Conservation (phyloP, 345 rosid genomes). For the Balakata baccata region DNA sequence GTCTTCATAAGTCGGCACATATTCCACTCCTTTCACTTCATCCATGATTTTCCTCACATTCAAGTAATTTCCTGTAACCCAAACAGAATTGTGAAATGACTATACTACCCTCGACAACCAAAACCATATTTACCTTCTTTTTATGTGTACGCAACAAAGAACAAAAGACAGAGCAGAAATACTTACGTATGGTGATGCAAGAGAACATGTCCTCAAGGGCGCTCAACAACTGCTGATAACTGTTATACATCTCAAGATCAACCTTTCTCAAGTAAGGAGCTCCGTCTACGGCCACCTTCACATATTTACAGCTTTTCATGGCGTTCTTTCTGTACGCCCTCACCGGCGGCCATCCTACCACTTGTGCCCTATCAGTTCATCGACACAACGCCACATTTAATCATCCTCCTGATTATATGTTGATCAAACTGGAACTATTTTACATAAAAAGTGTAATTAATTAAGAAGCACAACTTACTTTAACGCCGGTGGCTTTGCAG, state of each 20-base stretch:
- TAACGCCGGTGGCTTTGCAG: slow-evolving; percentile 30
- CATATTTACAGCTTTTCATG: slow-evolving; percentile 44
- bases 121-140: too few relatives aligned
- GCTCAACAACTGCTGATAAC: slow-evolving; percentile 43
- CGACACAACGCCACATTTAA: neutral
- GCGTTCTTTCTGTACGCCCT: slow-evolving; percentile 29
- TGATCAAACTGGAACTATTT: neutral
- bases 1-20: slow-evolving; percentile 67
- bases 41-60: slow-evolving; percentile 36
- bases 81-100: neutral
- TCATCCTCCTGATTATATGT: neutral
- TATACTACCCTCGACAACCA: neutral
- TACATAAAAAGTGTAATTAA: neutral
- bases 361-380: slow-evolving; percentile 33
- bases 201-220: slow-evolving; percentile 60
- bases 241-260: slow-evolving; percentile 48
- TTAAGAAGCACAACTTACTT: slow-evolving; percentile 21
- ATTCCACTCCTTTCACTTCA: slow-evolving; percentile 35
- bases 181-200: slow-evolving; percentile 41
- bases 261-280: slow-evolving; percentile 68
- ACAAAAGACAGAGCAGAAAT: too few relatives aligned
- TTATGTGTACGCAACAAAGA: too few relatives aligned
- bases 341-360: slow-evolving; percentile 88
- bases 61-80: slow-evolving; percentile 37
- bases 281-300: slow-evolving; percentile 74